phyloP scores from a whole-genome alignment of 2,329 filamentous ascomycete genomes.

The Cladosporium oxysporum region DNA sequence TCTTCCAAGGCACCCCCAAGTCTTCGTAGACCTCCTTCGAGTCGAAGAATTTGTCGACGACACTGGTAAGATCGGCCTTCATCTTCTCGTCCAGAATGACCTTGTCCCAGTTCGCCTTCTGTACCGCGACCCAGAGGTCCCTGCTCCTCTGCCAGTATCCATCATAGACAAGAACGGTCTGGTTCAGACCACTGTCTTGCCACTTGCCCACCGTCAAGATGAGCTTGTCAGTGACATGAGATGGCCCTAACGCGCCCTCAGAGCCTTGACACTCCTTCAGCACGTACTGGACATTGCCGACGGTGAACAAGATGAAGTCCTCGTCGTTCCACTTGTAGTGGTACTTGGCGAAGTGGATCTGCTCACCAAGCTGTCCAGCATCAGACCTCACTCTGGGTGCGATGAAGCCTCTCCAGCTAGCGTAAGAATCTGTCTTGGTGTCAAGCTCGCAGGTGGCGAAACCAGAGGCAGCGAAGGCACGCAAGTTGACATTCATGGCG shows the following conservation, averaged over 20 bases:
- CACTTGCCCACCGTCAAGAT: conserved; percentile 43
- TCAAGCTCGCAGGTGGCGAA: conserved; percentile 43
- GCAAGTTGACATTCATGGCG: conserved; percentile 39
- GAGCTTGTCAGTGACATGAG: conserved; percentile 40
- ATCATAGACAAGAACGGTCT: conserved; percentile 50
- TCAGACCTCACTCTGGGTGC: conserved; percentile 34
- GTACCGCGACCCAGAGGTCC: conserved; percentile 42
- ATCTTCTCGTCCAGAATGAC: conserved; percentile 49
- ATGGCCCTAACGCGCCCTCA: conserved; percentile 40
- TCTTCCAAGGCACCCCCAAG: conserved; percentile 51
- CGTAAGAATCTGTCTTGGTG: conserved; percentile 40
- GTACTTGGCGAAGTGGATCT: conserved; percentile 44
- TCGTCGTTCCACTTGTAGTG: conserved; percentile 42
- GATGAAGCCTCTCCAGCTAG: conserved; percentile 42
- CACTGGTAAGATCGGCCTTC: conserved; percentile 46
- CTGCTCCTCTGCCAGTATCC: conserved; percentile 44
- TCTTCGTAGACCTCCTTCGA: conserved; percentile 43
- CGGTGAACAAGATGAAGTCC: conserved; percentile 44
- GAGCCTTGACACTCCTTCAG: conserved; percentile 39
- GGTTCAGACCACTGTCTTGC: conserved; percentile 34
- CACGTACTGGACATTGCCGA: conserved; percentile 43
- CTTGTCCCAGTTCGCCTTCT: conserved; percentile 48
- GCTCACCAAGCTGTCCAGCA: conserved; percentile 39
- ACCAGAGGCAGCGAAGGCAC: conserved; percentile 46
- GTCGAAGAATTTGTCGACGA: conserved; percentile 46